phyloP scores from a whole-genome alignment of 345 rosid genomes.

The Dipteronia dyeriana region DNA sequence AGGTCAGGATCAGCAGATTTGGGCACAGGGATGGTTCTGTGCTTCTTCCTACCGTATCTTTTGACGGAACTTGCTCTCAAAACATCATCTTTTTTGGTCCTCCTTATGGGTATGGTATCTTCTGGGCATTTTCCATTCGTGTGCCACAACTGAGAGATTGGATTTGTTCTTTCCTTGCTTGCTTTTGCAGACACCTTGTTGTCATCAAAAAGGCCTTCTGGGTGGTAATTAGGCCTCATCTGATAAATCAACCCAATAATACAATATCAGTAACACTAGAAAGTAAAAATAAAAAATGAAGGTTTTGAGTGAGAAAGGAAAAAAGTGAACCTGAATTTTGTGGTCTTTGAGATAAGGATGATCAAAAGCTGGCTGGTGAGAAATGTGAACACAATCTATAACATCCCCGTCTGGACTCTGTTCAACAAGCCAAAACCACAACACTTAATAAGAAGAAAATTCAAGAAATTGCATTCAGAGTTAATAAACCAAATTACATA shows the following conservation, averaged over 20 bases:
- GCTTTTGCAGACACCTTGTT: conserved; percentile 55
- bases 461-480: no score
- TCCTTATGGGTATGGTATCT: conserved; percentile 83
- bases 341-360: conserved; percentile 95
- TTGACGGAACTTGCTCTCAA: conserved; percentile 91
- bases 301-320: neutral
- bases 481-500: neutral
- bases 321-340: conserved; percentile 73
- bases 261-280: neutral
- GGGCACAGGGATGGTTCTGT: conserved; percentile 73
- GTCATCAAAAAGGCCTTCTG: conserved; percentile 83
- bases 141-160: conserved; percentile 85
- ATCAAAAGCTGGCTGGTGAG: conserved; percentile 95
- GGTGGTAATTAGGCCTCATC: conserved; percentile 89
- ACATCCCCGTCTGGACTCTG: conserved; percentile 84
- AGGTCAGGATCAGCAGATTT: conserved; percentile 90
- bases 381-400: conserved; percentile 82
- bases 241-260: conserved; percentile 24
- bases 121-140: conserved; percentile 67
- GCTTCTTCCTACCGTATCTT: conserved; percentile 93
- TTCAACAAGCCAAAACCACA: conserved; percentile 20
- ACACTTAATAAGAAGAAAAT: neutral
- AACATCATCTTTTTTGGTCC: conserved; percentile 86
- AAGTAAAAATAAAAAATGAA: neutral
- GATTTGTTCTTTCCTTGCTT: conserved; percentile 45